These are phyloP conservation scores for Clathrospora elynae DNA, from an alignment of 2,329 filamentous ascomycete species.

Conservation along the genomic window DNA sequence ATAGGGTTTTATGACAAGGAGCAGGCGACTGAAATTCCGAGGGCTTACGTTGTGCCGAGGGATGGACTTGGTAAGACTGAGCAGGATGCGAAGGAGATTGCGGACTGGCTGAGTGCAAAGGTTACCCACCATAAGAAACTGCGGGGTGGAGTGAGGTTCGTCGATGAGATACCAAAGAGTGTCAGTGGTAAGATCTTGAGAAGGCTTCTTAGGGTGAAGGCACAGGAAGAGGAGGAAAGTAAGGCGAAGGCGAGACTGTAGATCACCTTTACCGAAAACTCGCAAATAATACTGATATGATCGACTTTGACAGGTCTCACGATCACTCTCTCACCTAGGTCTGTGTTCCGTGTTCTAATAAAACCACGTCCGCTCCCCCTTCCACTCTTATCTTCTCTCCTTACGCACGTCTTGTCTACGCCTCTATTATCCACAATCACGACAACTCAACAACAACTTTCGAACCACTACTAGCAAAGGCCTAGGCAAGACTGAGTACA, in stretches of 20 bases:
- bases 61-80: conserved; percentile 39
- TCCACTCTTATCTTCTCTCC: no score
- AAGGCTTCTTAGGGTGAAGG: conserved; percentile 52
- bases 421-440: no score
- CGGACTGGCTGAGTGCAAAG: conserved; percentile 50
- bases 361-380: no score
- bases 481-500: no score
- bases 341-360: no score
- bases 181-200: conserved; percentile 56
- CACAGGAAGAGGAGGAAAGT: conserved; percentile 48
- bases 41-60: conserved; percentile 46
- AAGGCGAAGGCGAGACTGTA: conserved; percentile 52
- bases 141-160: conserved; percentile 53
- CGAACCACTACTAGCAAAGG: not conserved
- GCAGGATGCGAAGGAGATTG: conserved; percentile 47
- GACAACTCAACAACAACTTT: no score
- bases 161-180: conserved; percentile 56
- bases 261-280: conserved; percentile 1
- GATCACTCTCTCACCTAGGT: not conserved
- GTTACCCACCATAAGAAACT: conserved; percentile 56
- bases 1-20: conserved; percentile 54
- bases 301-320: no score
- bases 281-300: not conserved
- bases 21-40: conserved; percentile 52
- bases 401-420: no score